These are phyloP conservation scores for Solidago caesia DNA, from an alignment of 129 eudicot species.

Conservation along the genomic window DNA sequence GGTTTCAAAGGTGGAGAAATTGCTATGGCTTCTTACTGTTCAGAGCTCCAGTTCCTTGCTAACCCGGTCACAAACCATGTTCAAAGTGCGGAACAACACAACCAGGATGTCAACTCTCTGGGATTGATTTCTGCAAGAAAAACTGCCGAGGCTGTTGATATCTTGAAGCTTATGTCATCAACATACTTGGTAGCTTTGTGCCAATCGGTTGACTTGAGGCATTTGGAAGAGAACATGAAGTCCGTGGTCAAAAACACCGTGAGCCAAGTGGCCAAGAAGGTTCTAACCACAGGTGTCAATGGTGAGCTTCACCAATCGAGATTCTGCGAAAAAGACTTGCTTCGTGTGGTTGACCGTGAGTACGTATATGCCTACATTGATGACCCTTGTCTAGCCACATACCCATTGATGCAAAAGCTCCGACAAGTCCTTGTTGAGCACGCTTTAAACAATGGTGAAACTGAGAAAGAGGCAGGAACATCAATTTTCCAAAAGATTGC, in stretches of 20 bases:
- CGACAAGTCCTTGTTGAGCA: conserved; percentile 62
- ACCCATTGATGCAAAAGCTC: conserved; percentile 77
- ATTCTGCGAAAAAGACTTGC: conserved; percentile 71
- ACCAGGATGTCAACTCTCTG: no score
- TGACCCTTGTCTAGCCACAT: conserved; percentile 62
- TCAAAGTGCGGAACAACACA: no score
- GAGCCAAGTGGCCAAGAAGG: conserved; percentile 53
- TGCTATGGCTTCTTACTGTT: no score
- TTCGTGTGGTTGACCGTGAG: conserved; percentile 68
- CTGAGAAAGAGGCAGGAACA: conserved; percentile 44
- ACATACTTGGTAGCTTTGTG: no score
- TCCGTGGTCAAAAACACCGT: conserved; percentile 52
- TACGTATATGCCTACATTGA: conserved; percentile 60
- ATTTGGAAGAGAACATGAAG: no score
- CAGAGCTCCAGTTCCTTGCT: no score
- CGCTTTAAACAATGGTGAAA: conserved; percentile 52
- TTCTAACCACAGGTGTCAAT: conserved; percentile 37
- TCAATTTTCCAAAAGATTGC: conserved; percentile 72
- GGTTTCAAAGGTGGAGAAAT: no score
- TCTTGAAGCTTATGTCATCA: no score
- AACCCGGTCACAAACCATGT: no score
- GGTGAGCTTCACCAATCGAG: conserved; percentile 76
- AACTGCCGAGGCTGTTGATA: no score
- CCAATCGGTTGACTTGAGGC: no score
- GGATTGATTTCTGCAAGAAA: no score